Evolutionary conservation across 2,329 filamentous ascomycete genomes (phyloP).

Genomic region (Monilinia laxa): DNA sequence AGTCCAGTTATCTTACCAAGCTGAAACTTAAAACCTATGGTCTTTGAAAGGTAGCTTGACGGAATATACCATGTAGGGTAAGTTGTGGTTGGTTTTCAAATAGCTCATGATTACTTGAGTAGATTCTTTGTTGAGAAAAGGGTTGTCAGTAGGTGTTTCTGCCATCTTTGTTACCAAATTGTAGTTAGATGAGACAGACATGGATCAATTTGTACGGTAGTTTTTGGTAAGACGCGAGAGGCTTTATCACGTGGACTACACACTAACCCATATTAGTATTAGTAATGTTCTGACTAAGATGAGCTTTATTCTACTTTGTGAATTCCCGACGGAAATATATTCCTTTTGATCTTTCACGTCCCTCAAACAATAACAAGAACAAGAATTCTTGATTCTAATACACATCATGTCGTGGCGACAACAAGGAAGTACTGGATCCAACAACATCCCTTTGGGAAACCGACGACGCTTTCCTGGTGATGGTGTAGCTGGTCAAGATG

Average conservation of each 20-base stretch:
- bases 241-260: fast-evolving
- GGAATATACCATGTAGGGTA: not conserved
- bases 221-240: no score
- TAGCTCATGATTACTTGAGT: not conserved
- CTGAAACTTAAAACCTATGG: not conserved
- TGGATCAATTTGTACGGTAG: not conserved
- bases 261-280: not conserved
- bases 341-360: not conserved
- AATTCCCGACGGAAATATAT: constrained; percentile 16
- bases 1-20: not conserved
- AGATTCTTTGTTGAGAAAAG: not conserved
- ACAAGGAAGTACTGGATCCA: constrained; percentile 92
- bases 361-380: not conserved
- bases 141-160: not conserved
- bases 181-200: not conserved
- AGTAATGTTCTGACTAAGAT: not conserved
- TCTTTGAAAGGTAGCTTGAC: not conserved
- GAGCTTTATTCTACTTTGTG: constrained; percentile 4
- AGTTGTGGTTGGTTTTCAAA: not conserved
- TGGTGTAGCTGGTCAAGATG: constrained; percentile 41
- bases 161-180: not conserved
- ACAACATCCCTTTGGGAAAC: constrained; percentile 93
- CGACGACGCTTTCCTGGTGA: constrained; percentile 75
- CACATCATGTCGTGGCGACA: constrained; percentile 64
- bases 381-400: not conserved